phyloP scores from a whole-genome alignment of 805 yeast genomes.

The Ogataea trehalophila region DNA sequence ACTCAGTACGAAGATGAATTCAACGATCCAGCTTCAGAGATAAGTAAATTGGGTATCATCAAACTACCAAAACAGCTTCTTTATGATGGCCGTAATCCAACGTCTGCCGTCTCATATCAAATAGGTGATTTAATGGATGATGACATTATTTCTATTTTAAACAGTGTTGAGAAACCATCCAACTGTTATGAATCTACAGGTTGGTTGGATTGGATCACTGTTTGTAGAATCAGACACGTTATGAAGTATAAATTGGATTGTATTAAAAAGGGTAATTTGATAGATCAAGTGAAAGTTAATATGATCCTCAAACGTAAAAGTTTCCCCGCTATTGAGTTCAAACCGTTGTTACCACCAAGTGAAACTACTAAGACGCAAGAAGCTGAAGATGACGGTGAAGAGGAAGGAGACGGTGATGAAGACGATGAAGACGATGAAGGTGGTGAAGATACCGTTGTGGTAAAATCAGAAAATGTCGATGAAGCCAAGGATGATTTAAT shows the following conservation, averaged over 20 bases:
- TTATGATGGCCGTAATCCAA: conserved; percentile 69
- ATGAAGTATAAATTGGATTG: conserved; percentile 68
- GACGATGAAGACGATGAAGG: conserved; percentile 14
- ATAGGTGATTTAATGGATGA: conserved; percentile 73
- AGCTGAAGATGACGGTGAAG: conserved; percentile 29
- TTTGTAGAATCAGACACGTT: conserved; percentile 62
- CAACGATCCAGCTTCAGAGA: conserved; percentile 18
- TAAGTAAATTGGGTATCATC: conserved; percentile 17
- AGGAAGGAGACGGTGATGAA: conserved; percentile 10
- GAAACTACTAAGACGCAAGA: conserved; percentile 21
- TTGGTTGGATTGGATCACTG: conserved; percentile 65
- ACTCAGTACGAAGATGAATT: conserved; percentile 15
- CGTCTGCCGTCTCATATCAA: conserved; percentile 69
- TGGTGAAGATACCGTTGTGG: conserved; percentile 2
- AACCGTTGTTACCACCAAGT: conserved; percentile 11
- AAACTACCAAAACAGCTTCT: conserved; percentile 44
- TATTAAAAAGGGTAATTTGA: conserved; percentile 45
- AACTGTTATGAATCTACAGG: conserved; percentile 64
- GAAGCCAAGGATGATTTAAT: conserved; percentile 29
- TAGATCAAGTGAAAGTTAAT: conserved; percentile 38
- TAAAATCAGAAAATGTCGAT: conserved; percentile 5
- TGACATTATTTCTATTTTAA: conserved; percentile 45
- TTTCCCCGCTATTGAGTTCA: conserved; percentile 24
- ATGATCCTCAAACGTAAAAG: conserved; percentile 38
- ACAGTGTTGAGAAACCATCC: conserved; percentile 30